These are phyloP conservation scores for Psilocybe subaeruginosa DNA, from an alignment of 768 basidiomycete genomes.

Conservation along the genomic window DNA sequence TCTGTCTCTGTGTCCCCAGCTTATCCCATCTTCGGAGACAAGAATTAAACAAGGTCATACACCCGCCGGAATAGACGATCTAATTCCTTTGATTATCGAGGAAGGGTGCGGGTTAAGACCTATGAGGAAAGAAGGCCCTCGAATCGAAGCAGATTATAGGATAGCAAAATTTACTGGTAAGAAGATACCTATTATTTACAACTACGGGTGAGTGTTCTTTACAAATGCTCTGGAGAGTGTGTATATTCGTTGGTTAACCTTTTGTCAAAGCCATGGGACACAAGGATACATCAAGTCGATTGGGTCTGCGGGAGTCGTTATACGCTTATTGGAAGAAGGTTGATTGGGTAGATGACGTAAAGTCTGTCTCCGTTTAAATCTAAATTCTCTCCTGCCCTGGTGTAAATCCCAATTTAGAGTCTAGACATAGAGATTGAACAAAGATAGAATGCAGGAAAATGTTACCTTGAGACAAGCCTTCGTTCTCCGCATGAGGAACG, in stretches of 20 bases:
- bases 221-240: background rate
- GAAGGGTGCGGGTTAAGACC: conserved; percentile 68
- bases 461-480: too few species aligned
- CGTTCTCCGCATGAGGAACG: too few species aligned
- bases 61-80: conserved; percentile 47
- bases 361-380: too few species aligned
- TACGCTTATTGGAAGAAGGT: conserved; percentile 12
- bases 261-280: conserved; percentile 12
- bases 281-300: conserved; percentile 17
- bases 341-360: background rate
- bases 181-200: conserved; percentile 20
- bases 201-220: conserved; percentile 54
- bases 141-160: conserved; percentile 34
- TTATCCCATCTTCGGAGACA: conserved; percentile 52
- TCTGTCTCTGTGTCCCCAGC: conserved; percentile 57
- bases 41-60: conserved; percentile 33
- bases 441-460: too few species aligned
- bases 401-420: too few species aligned
- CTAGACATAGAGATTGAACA: too few species aligned
- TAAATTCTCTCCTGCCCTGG: too few species aligned
- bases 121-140: conserved; percentile 63
- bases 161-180: conserved; percentile 7
- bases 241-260: background rate
- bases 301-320: conserved; percentile 15
- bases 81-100: conserved; percentile 48